phyloP scores from a whole-genome alignment of 2,329 filamentous ascomycete genomes.

The Cadophora sp. region DNA sequence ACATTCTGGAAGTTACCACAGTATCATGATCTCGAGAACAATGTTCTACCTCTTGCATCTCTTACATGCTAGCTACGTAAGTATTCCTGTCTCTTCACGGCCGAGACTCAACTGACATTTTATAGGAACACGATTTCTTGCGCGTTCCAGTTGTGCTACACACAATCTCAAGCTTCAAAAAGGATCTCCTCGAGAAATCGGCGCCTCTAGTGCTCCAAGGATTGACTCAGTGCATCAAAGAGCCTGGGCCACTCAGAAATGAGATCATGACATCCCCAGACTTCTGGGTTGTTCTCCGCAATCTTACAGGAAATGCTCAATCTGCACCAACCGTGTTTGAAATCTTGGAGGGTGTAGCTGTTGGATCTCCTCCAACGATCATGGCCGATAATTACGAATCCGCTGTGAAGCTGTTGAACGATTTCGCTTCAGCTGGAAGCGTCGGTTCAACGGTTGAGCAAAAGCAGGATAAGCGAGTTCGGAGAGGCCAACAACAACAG shows the following conservation, averaged over 20 bases:
- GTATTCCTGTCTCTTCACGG: constrained; percentile 44
- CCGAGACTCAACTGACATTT: constrained; percentile 39
- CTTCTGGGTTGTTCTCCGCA: constrained; percentile 91
- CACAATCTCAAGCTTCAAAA: constrained; percentile 85
- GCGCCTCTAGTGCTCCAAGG: constrained; percentile 80
- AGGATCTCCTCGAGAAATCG: constrained; percentile 77
- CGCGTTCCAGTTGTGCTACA: constrained; percentile 92
- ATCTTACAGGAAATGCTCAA: constrained; percentile 71
- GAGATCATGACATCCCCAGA: constrained; percentile 97
- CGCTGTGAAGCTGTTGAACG: constrained; percentile 81
- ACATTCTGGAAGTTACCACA: constrained; percentile 79
- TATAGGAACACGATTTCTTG: constrained; percentile 85
- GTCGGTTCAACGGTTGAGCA: constrained; percentile 75
- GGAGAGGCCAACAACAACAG: constrained; percentile 49
- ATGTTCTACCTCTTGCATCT: constrained; percentile 87
- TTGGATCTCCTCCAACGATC: constrained; percentile 76
- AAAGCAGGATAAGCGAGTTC: constrained; percentile 62
- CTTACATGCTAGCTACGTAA: constrained; percentile 83
- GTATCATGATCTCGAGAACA: constrained; percentile 81
- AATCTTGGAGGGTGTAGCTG: constrained; percentile 81
- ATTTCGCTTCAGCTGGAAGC: constrained; percentile 85
- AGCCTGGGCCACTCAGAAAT: constrained; percentile 78
- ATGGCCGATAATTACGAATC: constrained; percentile 96
- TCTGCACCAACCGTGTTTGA: constrained; percentile 82
- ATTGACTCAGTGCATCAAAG: constrained; percentile 78